These are phyloP conservation scores for Dothidotthia symphoricarpi DNA, from an alignment of 2,329 filamentous ascomycete species.

Conservation along the genomic window DNA sequence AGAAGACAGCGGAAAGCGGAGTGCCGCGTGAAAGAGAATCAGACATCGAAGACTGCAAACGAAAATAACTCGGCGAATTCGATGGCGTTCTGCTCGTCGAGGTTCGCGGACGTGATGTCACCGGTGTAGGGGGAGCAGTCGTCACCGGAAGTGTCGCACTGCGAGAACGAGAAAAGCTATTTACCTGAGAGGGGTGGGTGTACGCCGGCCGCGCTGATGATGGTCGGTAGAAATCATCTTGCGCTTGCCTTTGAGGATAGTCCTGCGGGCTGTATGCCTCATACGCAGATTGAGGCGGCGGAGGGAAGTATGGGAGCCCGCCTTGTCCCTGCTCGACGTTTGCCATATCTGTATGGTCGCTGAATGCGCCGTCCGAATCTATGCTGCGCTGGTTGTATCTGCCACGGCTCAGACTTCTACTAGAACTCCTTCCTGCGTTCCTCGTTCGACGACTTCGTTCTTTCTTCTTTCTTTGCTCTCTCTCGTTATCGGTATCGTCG, in stretches of 20 bases:
- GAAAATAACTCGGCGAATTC: constrained; percentile 16
- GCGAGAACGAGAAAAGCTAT: constrained; percentile 32
- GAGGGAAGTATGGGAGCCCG: constrained; percentile 32
- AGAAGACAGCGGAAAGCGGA: constrained; percentile 31
- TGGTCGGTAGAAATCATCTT: constrained; percentile 19
- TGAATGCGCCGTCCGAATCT: constrained; percentile 26
- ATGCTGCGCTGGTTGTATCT: constrained; percentile 24
- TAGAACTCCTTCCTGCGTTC: constrained; percentile 25
- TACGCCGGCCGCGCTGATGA: constrained; percentile 28
- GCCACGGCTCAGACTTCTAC: constrained; percentile 30
- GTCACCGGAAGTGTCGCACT: constrained; percentile 27
- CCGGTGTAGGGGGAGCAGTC: constrained; percentile 21
- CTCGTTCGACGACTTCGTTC: constrained; percentile 27
- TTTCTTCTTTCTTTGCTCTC: constrained; percentile 19
- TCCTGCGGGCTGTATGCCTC: constrained; percentile 40
- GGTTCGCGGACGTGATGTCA: constrained; percentile 21
- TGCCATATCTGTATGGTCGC: constrained; percentile 24
- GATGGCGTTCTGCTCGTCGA: constrained; percentile 23
- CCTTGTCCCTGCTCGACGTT: constrained; percentile 23
- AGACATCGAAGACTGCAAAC: constrained; percentile 17
- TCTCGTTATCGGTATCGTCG: constrained; percentile 35
- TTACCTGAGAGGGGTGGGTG: constrained; percentile 39
- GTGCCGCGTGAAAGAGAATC: constrained; percentile 27
- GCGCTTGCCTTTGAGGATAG: constrained; percentile 24
- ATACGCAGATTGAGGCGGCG: constrained; percentile 35